phyloP scores from a whole-genome alignment of 129 eudicot genomes.

The Sambucus nigra region DNA sequence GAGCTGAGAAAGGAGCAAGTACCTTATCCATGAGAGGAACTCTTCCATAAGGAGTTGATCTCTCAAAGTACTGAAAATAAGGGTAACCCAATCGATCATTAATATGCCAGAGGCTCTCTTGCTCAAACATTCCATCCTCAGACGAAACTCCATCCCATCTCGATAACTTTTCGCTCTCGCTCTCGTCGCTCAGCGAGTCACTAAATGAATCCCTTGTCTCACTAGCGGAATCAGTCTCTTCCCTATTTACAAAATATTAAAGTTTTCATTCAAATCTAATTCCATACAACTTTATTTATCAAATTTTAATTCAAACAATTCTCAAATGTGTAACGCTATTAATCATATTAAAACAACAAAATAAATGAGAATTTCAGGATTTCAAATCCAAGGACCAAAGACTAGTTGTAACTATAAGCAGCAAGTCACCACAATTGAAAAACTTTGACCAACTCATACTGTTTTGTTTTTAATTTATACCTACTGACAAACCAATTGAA shows the following conservation, averaged over 20 bases:
- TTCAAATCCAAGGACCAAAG: not conserved
- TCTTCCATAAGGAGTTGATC: conserved; percentile 57
- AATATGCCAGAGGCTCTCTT: conserved; percentile 27
- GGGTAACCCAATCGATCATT: conserved; percentile 39
- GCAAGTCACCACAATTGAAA: not conserved
- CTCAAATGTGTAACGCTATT: not conserved
- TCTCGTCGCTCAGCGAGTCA: conserved; percentile 84
- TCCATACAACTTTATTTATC: not conserved
- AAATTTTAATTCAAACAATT: not conserved
- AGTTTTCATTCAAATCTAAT: not conserved
- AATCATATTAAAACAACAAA: not conserved
- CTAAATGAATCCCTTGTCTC: conserved; percentile 83
- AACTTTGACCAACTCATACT: not conserved
- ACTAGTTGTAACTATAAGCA: not conserved
- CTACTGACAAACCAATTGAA: too few species aligned
- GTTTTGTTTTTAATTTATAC: too few species aligned
- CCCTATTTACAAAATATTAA: conserved; percentile 32
- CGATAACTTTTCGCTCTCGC: conserved; percentile 78
- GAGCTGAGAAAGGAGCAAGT: conserved; percentile 5
- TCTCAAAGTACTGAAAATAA: conserved; percentile 63
- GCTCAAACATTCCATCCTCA: conserved; percentile 52
- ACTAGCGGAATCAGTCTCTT: conserved; percentile 55
- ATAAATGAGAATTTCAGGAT: not conserved
- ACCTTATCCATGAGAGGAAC: conserved; percentile 84
- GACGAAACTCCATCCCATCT: conserved; percentile 97